Base-by-base conservation (phyloP, 345 rosid genomes). In the Citrus inodora region DNA sequence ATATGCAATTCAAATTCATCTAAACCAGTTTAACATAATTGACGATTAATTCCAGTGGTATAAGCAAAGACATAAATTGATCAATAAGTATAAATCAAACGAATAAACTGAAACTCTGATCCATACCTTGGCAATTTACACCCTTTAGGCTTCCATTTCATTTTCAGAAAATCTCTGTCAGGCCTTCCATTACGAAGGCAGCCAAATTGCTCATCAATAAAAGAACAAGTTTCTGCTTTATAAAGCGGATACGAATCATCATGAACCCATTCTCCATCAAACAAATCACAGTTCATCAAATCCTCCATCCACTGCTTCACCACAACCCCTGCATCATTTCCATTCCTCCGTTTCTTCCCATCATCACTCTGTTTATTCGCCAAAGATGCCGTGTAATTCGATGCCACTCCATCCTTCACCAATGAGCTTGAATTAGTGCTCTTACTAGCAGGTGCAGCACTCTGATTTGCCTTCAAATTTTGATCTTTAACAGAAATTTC, bases 171-270 rank as follows among this genome's bases (percentile, higher is more conserved):
- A 17, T 86, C 89, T 33, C 67, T 86, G 79, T 96, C 99, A 6
- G 94, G 92, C 84, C 98, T 88, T 25, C 98, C 98, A 61, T 96
- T 96, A 63, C 42, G 65, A 46, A 94, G 72, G 77, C 99, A 96
- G 24, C 88, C 88, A 78, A 96, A 96, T 67, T 94, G 99, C 79
- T 88, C 90, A 80, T 96, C 99, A 24, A 96, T 89, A 10, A 90
- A 67, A 21, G 91, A 89, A 86, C 99, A 96, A 17, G 98, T 87
- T 58, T 95, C 98, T 3, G 95, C 92, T 71, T 90, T 89, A 87
- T 96, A 96, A 16, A 96, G 95, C 3, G 99, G 99, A 85, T 96
- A 96, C 2, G 98, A 88, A 75, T 92, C 89, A 77, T 96, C 99
- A 83, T 35, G 87, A 60, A 94, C 85, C 99, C 99, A 96, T 14